Evolutionary conservation across 257 asterid species (phyloP), one percentile per base, ranked within the genome.

Genomic region (Petrea volubilis): DNA sequence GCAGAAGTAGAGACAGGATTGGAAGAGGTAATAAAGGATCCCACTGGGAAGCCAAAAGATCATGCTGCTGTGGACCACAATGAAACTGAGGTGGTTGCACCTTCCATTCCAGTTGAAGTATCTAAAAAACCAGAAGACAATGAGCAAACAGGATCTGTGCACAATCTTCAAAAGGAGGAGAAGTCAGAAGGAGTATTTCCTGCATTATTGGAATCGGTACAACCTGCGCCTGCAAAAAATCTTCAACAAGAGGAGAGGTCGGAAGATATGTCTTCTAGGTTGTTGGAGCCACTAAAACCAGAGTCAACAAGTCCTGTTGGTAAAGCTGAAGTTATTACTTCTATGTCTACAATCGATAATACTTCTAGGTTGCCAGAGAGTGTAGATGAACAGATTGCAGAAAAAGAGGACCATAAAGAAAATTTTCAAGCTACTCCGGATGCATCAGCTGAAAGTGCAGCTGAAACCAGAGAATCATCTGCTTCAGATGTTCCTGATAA

Each of bases 91-190:
- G 77, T 66, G 60, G 82, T 71, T 66, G 69, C 75, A 62, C 66
- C 77, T 59, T 57, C 67, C 7, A 20, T 51, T 71, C 82, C 79
- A 47, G 79, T 72, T 27, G 82, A 84, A 78, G 74, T 58, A 46
- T 79, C 86, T 47, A 85, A 88, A 67, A 80, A 67, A 59, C 38
- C 47, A 15, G 89, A 72, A 61, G 83, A 66, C 66, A 53, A 64
- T 58, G 84, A 77, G 83, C 90, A 82, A 69, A 74, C 83, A 25
- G 82, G 81, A 67, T 71, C 87, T 73, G 47, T 77, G 55, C 74
- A 57, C 55, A 74, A 60, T 50, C 57, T 47, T 51, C 82, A 77
- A 74, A 80, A 84, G 78, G 77, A 67, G 51, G 78, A 72, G 73
- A 81, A 64, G 64, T 64, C 67, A 53, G 72, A 73, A 58, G 83